A percentile compares a stretch with the other conserved stretches of the same genome.
phyloP scores from a whole-genome alignment of 2,329 filamentous ascomycete genomes.

The Penicillium griseofulvum region DNA sequence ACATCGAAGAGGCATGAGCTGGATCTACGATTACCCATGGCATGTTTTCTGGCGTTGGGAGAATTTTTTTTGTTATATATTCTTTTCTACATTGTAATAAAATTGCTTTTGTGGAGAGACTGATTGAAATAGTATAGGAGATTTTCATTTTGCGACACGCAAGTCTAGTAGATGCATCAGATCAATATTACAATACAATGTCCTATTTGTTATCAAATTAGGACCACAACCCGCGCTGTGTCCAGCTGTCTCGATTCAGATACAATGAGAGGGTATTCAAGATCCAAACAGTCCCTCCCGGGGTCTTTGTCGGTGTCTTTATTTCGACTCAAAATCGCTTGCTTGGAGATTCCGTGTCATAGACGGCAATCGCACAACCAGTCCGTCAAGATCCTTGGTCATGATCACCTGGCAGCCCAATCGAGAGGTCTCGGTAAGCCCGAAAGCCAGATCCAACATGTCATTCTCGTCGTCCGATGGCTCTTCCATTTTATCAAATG shows the following conservation, averaged over 20 bases:
- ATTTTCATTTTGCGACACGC: constrained; percentile 26
- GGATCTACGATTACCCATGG: constrained; percentile 26
- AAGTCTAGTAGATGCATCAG: constrained; percentile 21
- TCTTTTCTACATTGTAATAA: constrained; percentile 20
- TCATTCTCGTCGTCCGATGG: constrained; percentile 81
- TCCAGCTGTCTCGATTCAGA: background rate
- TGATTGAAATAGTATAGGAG: constrained; percentile 26
- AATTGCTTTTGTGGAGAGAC: constrained; percentile 21
- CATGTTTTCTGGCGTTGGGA: constrained; percentile 37
- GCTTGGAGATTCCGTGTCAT: constrained; percentile 97
- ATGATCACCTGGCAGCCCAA: constrained; percentile 90
- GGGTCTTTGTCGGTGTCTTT: constrained; percentile 21
- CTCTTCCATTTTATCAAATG: constrained; percentile 75
- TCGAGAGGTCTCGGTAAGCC: constrained; percentile 78
- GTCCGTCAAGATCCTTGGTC: constrained; percentile 82
- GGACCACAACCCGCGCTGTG: constrained; percentile 7
- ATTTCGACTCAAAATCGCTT: constrained; percentile 71
- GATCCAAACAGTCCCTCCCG: constrained; percentile 1
- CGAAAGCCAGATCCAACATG: constrained; percentile 88
- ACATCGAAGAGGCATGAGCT: constrained; percentile 44
- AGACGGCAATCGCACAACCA: constrained; percentile 78
- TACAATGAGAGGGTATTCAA: background rate
- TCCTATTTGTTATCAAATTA: constrained; percentile 5
- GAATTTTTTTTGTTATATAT: constrained; percentile 20
- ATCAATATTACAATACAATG: constrained; percentile 31